Percentiles rank a stretch among this genome's conserved stretches.
Conservation (phyloP, 495 filamentous ascomycete species). For the Physcia stellaris region DNA sequence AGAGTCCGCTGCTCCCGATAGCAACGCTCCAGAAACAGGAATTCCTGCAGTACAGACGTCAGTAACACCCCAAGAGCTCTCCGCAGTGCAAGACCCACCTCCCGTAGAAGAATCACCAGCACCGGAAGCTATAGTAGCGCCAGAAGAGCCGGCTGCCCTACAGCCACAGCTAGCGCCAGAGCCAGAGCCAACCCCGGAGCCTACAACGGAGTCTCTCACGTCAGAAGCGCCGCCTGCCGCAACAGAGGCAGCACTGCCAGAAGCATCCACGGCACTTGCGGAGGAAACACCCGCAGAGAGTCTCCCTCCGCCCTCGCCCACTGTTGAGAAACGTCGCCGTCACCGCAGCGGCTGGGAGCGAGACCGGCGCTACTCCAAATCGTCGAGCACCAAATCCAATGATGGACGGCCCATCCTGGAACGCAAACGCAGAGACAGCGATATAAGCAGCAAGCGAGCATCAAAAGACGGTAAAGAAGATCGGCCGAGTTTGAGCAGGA, state of each 20-base stretch:
- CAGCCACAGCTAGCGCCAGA: not conserved
- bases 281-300: not conserved
- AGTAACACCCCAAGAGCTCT: not conserved
- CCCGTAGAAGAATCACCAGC: constrained; percentile 1
- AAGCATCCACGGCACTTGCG: not conserved
- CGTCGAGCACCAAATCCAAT: constrained; percentile 10
- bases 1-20: not conserved
- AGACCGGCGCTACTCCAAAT: constrained; percentile 13
- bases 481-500: constrained; percentile 1
- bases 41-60: not conserved
- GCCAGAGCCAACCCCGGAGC: not conserved
- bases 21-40: not conserved
- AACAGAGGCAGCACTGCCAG: not conserved
- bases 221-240: constrained; percentile 1
- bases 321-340: constrained; percentile 13
- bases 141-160: not conserved
- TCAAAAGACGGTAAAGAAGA: constrained; percentile 13
- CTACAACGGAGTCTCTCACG: constrained; percentile 1
- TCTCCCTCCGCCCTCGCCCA: constrained; percentile 11
- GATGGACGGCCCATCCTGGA: constrained; percentile 1
- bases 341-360: constrained; percentile 17
- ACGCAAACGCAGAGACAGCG: constrained; percentile 17
- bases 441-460: constrained; percentile 19
- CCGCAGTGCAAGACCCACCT: constrained; percentile 2
- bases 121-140: not conserved